phyloP scores from a whole-genome alignment of 1,139 yeast genomes.

The Nadsonia commutata region DNA sequence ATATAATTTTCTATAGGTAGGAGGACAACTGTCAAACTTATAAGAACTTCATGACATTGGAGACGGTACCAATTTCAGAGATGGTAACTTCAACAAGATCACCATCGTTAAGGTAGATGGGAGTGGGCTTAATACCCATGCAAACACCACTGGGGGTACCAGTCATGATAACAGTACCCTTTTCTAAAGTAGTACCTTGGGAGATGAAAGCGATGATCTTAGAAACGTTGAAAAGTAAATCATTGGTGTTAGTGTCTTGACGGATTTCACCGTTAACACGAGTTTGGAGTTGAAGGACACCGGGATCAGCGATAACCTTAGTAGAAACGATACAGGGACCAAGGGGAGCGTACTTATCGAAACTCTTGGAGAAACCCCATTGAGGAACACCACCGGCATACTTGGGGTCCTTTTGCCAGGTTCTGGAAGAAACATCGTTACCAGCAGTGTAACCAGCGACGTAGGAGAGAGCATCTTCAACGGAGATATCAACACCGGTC shows the following conservation, averaged over 20 bases:
- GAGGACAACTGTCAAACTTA: too few species aligned
- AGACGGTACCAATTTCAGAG: constrained; percentile 31
- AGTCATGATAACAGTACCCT: constrained; percentile 37
- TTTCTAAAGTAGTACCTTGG: constrained; percentile 35
- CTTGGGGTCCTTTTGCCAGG: constrained; percentile 31
- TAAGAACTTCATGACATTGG: constrained; percentile 21
- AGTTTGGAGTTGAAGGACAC: constrained; percentile 24
- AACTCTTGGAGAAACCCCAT: constrained; percentile 37
- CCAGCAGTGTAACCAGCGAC: constrained; percentile 40
- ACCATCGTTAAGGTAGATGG: constrained; percentile 29
- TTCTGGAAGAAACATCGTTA: constrained; percentile 40
- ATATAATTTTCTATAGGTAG: too few species aligned
- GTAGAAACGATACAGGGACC: constrained; percentile 37
- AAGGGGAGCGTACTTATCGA: constrained; percentile 40
- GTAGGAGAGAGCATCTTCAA: constrained; percentile 30
- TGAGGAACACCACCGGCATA: constrained; percentile 30
- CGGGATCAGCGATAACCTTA: constrained; percentile 20
- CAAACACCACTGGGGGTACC: constrained; percentile 46
- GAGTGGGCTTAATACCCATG: constrained; percentile 27
- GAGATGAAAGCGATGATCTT: constrained; percentile 33
- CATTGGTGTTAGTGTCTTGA: constrained; percentile 32
- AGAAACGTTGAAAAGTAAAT: constrained; percentile 35
- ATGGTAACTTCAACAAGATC: constrained; percentile 32
- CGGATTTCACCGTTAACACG: constrained; percentile 31
- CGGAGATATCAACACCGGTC: constrained; percentile 29